Percentiles rank a stretch among this genome's conserved stretches.
These are phyloP conservation scores for Paratinospora sagittata DNA, from an alignment of 164 flowering plant species.

Conservation along the genomic window DNA sequence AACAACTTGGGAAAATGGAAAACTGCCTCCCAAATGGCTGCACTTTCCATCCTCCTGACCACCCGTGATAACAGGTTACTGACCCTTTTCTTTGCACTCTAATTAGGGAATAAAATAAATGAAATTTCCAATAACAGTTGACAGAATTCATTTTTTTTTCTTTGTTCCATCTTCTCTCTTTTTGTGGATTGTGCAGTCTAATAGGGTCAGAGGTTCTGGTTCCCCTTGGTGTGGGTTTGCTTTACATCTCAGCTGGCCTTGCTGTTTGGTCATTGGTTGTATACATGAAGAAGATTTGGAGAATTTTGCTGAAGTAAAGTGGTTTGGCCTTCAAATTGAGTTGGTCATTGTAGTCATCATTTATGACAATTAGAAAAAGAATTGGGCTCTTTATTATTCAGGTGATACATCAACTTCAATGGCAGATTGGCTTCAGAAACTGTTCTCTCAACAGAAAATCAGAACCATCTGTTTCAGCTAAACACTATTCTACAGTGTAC, in stretches of 20 bases:
- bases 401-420: not conserved
- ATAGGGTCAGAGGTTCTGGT: constrained; percentile 45
- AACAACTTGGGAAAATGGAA: constrained; percentile 97
- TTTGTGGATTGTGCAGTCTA: constrained; percentile 40
- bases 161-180: not conserved
- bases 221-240: constrained; percentile 62
- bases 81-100: not conserved
- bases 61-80: constrained; percentile 71
- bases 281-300: constrained; percentile 84
- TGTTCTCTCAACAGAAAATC: not conserved
- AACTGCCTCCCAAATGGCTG: constrained; percentile 93
- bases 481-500: too few relatives aligned
- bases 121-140: not conserved
- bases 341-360: not conserved
- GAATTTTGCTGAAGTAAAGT: constrained; percentile 57
- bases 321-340: not conserved
- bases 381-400: not conserved
- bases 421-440: constrained; percentile 1
- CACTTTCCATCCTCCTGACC: constrained; percentile 81
- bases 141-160: not conserved
- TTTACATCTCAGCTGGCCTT: constrained; percentile 84
- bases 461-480: too few relatives aligned
- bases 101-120: not conserved
- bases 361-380: too few relatives aligned
- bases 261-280: constrained; percentile 83